Evolutionary conservation across 2,329 filamentous ascomycete species (phyloP).

Genomic region (Neoarthrinium moseri): DNA sequence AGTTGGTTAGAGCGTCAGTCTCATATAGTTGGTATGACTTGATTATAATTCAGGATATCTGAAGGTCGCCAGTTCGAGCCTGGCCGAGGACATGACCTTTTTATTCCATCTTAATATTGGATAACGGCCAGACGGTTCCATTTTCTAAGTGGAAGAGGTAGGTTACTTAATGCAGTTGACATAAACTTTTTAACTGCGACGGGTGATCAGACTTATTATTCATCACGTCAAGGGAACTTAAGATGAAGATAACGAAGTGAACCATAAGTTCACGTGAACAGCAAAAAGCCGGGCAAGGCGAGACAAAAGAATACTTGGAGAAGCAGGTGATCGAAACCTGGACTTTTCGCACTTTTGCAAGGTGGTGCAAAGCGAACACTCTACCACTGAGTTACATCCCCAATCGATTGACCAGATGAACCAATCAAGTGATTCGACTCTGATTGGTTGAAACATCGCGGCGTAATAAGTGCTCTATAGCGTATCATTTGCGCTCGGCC

Average conservation of each 20-base stretch:
- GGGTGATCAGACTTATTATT: no score
- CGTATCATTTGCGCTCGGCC: no score
- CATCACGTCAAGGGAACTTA: no score
- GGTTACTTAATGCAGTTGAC: no score
- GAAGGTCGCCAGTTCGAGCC: slow-evolving; percentile 7
- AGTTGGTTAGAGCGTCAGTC: slow-evolving; percentile 43
- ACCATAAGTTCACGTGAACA: no score
- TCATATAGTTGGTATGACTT: slow-evolving; percentile 25
- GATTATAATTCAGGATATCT: slow-evolving; percentile 4
- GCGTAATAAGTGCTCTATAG: no score
- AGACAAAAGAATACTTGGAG: neutral
- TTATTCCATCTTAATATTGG: no score
- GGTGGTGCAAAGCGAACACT: slow-evolving; percentile 1
- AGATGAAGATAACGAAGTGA: no score
- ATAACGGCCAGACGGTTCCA: no score
- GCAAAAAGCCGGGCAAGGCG: no score
- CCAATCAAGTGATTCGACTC: no score
- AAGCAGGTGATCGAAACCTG: neutral
- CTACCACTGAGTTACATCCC: neutral
- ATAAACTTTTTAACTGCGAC: no score
- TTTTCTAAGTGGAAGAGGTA: slow-evolving; percentile 1
- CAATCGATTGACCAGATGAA: neutral
- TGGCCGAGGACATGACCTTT: slow-evolving; percentile 3
- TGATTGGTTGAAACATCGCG: neutral
- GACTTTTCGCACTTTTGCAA: neutral